Base-by-base conservation (phyloP, 192 early-diverging fungal genomes). In the Coemansia sp. region DNA sequence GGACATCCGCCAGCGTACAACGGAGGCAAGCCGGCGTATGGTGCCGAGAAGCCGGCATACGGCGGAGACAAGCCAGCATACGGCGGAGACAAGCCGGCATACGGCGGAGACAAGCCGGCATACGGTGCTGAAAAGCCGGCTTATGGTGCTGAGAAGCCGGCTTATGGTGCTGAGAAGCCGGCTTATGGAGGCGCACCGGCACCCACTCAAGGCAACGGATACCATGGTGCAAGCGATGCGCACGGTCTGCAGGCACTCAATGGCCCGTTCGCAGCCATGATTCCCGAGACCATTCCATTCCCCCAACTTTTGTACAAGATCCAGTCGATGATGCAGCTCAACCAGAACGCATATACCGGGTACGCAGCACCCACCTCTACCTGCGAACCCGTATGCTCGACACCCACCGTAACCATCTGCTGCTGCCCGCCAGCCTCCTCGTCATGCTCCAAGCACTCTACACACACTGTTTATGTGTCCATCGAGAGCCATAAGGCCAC, bases 381-480 rank as follows among this genome's bases (percentile, higher is more conserved):
- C 10, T 16, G 31, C 46, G 36, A 53, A 5, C 53, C 53, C 18
- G 45, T 41, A 10, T 63, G 53, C 52, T 13, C 21, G 45, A 28
- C 45, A 2, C 47, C 39, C 5, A 53, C 59, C 13, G 40, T 46
- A 8, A 39, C 49, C 50, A 41, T 30, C 45, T 47, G 28, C 7
- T 49, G 43, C 37, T 53, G 49, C 44, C 50, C 41, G 40, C 20
- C 50, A 19, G 14, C 46, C 12, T 46, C 6, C 10, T 16, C 39
- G 7, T 16, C 38, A 10, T 37, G 41, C 50, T 21, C 6, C 43
- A 57, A 57, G 50, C 44, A 39, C 2, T 11, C 40, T 3, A 70
- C 68, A 16, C 74, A 78, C 61, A 70, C 63, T 0, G 74, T 70
- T 13, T 67, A 63, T 18, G 50, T 68, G 11, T 78, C 74, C 18